Base-by-base conservation (phyloP, 1,139 yeast genomes). In the Saccharomyces hybrid region DNA sequence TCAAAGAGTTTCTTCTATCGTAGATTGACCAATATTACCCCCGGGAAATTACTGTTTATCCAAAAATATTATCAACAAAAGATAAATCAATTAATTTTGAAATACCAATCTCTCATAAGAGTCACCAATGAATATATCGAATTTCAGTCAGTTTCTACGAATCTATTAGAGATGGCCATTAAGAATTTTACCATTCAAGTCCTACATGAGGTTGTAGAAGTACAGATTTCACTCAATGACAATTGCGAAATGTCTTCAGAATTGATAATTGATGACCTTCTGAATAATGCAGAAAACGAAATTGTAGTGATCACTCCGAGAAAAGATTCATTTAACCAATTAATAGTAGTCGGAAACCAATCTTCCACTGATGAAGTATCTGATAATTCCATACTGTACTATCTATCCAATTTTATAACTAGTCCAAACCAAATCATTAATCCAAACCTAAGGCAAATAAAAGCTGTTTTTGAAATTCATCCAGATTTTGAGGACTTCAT, bases 401-500 rank as follows among this genome's bases (percentile, higher is more conserved):
- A 31, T 9, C 20, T 51, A 11, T 51, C 44, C 14, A n/a, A 50
- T 26, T 8, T 31, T 34, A n/a, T 25, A 50, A 30, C 46, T 53
- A 25, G 49, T 48, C 25, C 47, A 51, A 41, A 49, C 47, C 8
- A 50, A 41, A 14, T 28, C 50, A 14, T 28, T 46, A 30, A 30
- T 56, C 69, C 64, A 56, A 59, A 31, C n/a, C 70, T 57, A 14
- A 50, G 55, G 31, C 65, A 58, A 50, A 49, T 67, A 57, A 75
- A 64, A 63, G 74, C 73, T 60, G 76, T 65, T 50, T 66, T 91
- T 56, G 98, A 93, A 70, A 73, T 90, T 41, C 80, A 84, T 44
- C 77, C 81, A 52, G 80, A 78, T 48, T 95, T 88, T 63, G 83
- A 84, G 60, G 97, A 90, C 54, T 93, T 93, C 64, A 84, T 93